Percentiles rank a stretch among this genome's conserved stretches.
phyloP scores from a whole-genome alignment of 768 basidiomycete genomes.

The Hirschioporus abietinus region DNA sequence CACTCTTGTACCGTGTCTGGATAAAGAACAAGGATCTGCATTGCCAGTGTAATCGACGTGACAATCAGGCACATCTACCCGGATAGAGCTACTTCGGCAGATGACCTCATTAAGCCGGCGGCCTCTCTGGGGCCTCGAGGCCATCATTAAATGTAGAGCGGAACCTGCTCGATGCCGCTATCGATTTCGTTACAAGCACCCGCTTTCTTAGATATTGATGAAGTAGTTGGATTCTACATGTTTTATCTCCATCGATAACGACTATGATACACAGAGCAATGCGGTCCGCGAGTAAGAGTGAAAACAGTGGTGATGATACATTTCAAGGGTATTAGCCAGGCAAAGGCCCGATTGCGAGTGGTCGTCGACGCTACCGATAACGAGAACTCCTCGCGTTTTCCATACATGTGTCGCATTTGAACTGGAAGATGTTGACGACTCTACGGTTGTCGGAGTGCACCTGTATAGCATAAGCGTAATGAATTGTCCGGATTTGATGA shows the following conservation, averaged over 20 bases:
- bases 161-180: neutral
- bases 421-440: constrained; percentile 62
- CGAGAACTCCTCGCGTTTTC: constrained; percentile 6
- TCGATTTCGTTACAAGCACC: neutral
- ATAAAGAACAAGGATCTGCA: too few species aligned
- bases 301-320: neutral
- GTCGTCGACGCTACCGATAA: neutral
- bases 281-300: neutral
- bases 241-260: neutral
- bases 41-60: neutral
- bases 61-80: neutral
- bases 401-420: constrained; percentile 23
- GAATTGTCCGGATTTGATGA: too few species aligned
- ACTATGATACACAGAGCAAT: constrained; percentile 5
- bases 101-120: too few species aligned
- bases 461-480: constrained; percentile 21
- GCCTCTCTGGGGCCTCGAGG: too few species aligned
- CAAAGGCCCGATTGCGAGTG: neutral
- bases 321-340: neutral
- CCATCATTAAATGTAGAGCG: too few species aligned
- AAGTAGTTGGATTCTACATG: neutral
- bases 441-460: constrained; percentile 41
- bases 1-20: too few species aligned
- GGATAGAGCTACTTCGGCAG: neutral
- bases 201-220: neutral